Evolutionary conservation across 768 basidiomycete species (phyloP).

Genomic region (Hortiboletus campestris): DNA sequence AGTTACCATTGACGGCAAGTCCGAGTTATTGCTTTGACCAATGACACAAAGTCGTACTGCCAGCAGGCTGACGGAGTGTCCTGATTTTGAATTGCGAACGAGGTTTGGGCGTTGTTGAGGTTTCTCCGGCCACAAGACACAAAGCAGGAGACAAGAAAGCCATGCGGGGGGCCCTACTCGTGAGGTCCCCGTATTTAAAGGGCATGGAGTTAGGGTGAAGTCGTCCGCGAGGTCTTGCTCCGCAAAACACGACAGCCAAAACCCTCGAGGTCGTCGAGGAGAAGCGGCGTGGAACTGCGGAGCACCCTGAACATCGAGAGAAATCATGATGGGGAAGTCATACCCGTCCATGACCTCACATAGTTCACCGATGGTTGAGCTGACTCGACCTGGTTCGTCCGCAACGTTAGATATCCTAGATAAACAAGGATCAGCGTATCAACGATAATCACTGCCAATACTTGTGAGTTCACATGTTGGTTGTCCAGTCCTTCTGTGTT

Average conservation of each 20-base stretch:
- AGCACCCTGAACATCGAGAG: slow-evolving; percentile 10
- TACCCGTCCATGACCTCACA: slow-evolving; percentile 1
- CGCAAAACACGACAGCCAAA: slow-evolving; percentile 19
- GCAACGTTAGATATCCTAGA: neutral
- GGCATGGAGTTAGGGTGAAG: slow-evolving; percentile 18
- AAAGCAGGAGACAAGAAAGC: slow-evolving; percentile 24
- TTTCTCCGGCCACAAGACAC: slow-evolving; percentile 21
- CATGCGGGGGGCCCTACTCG: slow-evolving; percentile 16
- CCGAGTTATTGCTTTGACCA: slow-evolving; percentile 5
- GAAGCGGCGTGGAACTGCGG: slow-evolving; percentile 24
- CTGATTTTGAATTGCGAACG: slow-evolving; percentile 30
- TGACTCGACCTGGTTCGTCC: slow-evolving; percentile 6
- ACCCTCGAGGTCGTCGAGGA: slow-evolving; percentile 20
- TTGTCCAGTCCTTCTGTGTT: neutral
- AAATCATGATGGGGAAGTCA: slow-evolving; percentile 11
- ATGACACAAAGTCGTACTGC: slow-evolving; percentile 14
- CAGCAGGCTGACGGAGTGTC: slow-evolving; percentile 17
- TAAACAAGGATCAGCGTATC: neutral
- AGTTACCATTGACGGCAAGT: slow-evolving; percentile 20
- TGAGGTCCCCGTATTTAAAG: slow-evolving; percentile 27
- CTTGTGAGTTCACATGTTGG: neutral
- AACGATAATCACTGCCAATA: neutral
- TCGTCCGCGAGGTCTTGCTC: slow-evolving; percentile 17
- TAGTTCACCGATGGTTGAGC: slow-evolving; percentile 1
- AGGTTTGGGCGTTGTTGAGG: slow-evolving; percentile 27